A percentile compares a stretch with the other conserved stretches of the same genome.
Evolutionary conservation across 257 asterid species (phyloP).

Genomic region (Pogostemon cablin): DNA sequence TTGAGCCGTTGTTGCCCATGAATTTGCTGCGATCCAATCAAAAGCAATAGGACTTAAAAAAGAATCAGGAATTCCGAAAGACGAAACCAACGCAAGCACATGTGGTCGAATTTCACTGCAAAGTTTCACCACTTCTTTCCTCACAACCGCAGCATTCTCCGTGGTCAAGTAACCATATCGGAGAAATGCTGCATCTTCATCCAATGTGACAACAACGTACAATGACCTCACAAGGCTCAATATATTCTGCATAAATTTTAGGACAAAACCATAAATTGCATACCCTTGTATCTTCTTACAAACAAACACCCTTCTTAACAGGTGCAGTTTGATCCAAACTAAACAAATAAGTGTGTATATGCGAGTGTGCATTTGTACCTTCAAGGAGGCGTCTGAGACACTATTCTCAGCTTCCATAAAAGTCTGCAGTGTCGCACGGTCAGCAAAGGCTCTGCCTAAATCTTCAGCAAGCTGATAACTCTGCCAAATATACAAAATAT

Average conservation of each 20-base stretch:
- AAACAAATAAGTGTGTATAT: neutral
- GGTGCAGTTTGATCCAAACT: neutral
- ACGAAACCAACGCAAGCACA: slow-evolving; percentile 72
- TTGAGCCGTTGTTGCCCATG: slow-evolving; percentile 60
- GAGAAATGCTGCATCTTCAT: slow-evolving; percentile 86
- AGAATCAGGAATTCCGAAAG: slow-evolving; percentile 93
- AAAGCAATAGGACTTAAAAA: slow-evolving; percentile 89
- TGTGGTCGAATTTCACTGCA: slow-evolving; percentile 85
- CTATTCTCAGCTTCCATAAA: slow-evolving; percentile 72
- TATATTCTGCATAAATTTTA: slow-evolving; percentile 52
- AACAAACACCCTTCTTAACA: no score
- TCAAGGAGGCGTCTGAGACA: slow-evolving; percentile 50
- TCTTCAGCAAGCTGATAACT: slow-evolving; percentile 95
- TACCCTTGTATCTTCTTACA: no score
- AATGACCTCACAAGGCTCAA: slow-evolving; percentile 71
- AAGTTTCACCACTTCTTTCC: slow-evolving; percentile 71
- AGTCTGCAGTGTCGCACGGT: slow-evolving; percentile 66
- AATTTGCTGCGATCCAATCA: slow-evolving; percentile 88
- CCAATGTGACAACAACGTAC: slow-evolving; percentile 68
- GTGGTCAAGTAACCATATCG: slow-evolving; percentile 73
- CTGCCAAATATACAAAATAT: slow-evolving; percentile 42
- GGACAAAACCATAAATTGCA: neutral
- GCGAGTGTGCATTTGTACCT: slow-evolving; percentile 47
- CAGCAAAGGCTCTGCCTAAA: slow-evolving; percentile 87
- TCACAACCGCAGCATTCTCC: slow-evolving; percentile 67